These are phyloP conservation scores for Starmerella khaoyaiensis DNA, from an alignment of 805 yeast species.

Conservation along the genomic window DNA sequence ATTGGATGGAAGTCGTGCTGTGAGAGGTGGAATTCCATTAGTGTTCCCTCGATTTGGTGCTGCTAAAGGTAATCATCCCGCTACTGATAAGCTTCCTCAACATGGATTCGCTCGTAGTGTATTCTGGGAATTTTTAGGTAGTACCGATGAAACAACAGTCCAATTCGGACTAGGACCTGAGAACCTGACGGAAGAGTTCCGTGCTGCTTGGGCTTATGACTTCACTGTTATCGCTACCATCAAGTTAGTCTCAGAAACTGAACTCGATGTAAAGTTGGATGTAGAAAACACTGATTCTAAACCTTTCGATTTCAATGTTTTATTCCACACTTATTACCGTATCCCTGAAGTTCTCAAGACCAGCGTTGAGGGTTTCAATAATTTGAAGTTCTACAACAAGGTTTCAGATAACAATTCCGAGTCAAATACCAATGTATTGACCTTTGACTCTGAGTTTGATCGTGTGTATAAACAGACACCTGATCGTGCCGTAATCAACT, in stretches of 20 bases:
- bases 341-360: conserved; percentile 67
- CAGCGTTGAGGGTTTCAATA: conserved; percentile 64
- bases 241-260: conserved; percentile 38
- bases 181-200: conserved; percentile 49
- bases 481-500: conserved; percentile 47
- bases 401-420: conserved; percentile 38
- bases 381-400: conserved; percentile 64
- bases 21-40: conserved; percentile 92
- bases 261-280: conserved; percentile 45
- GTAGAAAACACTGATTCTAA: conserved; percentile 48
- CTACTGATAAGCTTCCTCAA: conserved; percentile 58
- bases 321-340: conserved; percentile 80
- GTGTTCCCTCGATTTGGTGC: conserved; percentile 87
- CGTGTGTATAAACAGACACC: conserved; percentile 59
- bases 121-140: conserved; percentile 89
- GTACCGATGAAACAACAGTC: conserved; percentile 52
- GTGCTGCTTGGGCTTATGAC: conserved; percentile 51
- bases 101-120: conserved; percentile 93
- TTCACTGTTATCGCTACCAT: conserved; percentile 67
- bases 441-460: conserved; percentile 52
- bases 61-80: conserved; percentile 23
- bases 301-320: conserved; percentile 76
- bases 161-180: conserved; percentile 91
- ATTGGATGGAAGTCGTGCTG: conserved; percentile 85
- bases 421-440: conserved; percentile 24